These are phyloP conservation scores for Beta vulgaris DNA, from an alignment of 148 eudicot species.

Conservation along the genomic window DNA sequence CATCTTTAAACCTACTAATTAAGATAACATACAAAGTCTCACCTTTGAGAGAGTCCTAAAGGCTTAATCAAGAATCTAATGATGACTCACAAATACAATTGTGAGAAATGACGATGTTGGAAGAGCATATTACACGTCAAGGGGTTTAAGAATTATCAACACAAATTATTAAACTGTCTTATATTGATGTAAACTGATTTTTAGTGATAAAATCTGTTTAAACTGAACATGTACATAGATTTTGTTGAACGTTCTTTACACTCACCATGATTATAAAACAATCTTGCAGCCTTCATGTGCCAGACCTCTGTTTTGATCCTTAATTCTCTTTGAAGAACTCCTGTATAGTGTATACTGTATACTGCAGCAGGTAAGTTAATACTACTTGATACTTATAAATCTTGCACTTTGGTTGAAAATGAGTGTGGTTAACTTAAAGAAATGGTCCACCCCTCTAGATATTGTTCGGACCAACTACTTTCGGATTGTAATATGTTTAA, in stretches of 20 bases:
- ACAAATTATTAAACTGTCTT: too few species aligned
- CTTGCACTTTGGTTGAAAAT: conserved; percentile 1
- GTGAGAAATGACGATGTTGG: background rate
- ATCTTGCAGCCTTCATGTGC: background rate
- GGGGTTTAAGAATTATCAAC: background rate
- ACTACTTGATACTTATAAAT: too few species aligned
- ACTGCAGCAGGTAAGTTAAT: background rate
- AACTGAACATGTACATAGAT: background rate
- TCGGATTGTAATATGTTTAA: too few species aligned
- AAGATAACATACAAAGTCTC: background rate
- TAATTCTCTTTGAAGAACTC: background rate
- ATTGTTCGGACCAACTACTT: too few species aligned
- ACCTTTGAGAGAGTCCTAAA: background rate
- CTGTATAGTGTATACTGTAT: background rate
- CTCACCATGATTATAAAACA: background rate
- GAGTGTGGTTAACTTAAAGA: too few species aligned
- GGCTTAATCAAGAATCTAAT: background rate
- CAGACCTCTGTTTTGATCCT: background rate
- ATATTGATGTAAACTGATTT: too few species aligned
- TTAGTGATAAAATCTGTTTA: too few species aligned
- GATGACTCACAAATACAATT: too few species aligned
- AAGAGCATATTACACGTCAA: background rate
- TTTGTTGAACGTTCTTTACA: background rate
- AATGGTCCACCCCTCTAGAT: too few species aligned
- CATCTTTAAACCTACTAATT: background rate